A percentile compares a stretch with the other conserved stretches of the same genome.
These are phyloP conservation scores for Ascoidea asiatica DNA, from an alignment of 805 yeast genomes.

Conservation along the genomic window DNA sequence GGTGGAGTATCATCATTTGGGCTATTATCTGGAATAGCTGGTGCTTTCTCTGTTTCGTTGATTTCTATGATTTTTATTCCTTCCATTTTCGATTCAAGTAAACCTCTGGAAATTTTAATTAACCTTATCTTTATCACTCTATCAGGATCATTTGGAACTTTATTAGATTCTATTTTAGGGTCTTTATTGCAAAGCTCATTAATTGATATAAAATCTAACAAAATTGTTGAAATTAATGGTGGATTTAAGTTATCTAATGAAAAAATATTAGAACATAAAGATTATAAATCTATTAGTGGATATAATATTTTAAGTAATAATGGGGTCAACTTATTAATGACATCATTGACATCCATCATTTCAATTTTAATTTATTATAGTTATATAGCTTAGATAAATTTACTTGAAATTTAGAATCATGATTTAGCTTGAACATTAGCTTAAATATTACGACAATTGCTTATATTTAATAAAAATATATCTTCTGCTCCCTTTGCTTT, in stretches of 20 bases:
- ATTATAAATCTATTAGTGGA: conserved; percentile 19
- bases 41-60: conserved; percentile 21
- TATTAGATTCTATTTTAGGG: conserved; percentile 28
- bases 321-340: conserved; percentile 23
- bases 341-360: neutral
- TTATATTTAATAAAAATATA: too few species aligned
- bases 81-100: conserved; percentile 3
- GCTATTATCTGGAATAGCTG: conserved; percentile 21
- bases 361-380: neutral
- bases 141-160: conserved; percentile 23
- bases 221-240: conserved; percentile 17
- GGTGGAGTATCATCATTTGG: conserved; percentile 29
- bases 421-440: neutral
- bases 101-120: neutral
- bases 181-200: conserved; percentile 25
- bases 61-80: conserved; percentile 16
- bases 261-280: conserved; percentile 11
- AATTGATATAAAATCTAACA: conserved; percentile 18
- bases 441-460: neutral
- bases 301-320: conserved; percentile 24
- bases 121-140: conserved; percentile 17
- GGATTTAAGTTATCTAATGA: conserved; percentile 18
- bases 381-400: too few species aligned
- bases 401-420: neutral
- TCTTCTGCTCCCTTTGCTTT: neutral